Percentiles rank a stretch among this genome's conserved stretches.
These are phyloP conservation scores for Aureobasidium sp. DNA, from an alignment of 2,329 filamentous ascomycete genomes.

Conservation along the genomic window DNA sequence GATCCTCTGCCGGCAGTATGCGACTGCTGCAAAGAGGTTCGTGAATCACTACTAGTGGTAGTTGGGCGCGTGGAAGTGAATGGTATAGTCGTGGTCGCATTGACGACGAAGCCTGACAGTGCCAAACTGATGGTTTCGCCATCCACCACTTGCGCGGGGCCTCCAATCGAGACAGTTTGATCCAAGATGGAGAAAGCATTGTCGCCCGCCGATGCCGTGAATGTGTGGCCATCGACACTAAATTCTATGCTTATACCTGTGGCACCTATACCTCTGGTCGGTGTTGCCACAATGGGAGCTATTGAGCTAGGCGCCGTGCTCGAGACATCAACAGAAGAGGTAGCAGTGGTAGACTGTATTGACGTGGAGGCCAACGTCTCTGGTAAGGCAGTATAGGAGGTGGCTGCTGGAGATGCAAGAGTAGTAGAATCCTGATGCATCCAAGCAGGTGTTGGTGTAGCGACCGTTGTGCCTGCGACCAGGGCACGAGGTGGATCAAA, in stretches of 20 bases:
- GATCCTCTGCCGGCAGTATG: neutral
- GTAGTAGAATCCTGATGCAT: neutral
- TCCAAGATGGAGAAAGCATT: constrained; percentile 8
- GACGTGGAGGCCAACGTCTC: neutral
- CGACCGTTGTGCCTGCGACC: constrained; percentile 7
- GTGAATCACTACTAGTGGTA: neutral
- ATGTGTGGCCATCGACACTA: neutral
- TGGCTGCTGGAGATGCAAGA: constrained; percentile 9
- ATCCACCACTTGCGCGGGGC: neutral
- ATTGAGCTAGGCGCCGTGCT: neutral
- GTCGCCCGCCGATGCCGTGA: constrained; percentile 8
- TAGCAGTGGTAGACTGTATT: neutral
- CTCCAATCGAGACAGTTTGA: constrained; percentile 4
- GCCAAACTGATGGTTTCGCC: constrained; percentile 14
- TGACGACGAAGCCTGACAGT: constrained; percentile 2
- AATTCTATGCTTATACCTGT: constrained; percentile 5
- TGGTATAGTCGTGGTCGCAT: constrained; percentile 5
- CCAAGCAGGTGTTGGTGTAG: constrained; percentile 2
- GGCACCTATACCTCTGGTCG: neutral
- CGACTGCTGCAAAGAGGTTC: neutral
- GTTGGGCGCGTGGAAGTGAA: neutral
- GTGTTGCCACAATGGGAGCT: neutral
- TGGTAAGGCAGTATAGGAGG: constrained; percentile 3
- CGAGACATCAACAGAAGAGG: neutral
- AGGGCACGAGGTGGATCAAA: constrained; percentile 22